phyloP scores from a whole-genome alignment of 352 stramenopile genomes.

The Pythium utonaiense region DNA sequence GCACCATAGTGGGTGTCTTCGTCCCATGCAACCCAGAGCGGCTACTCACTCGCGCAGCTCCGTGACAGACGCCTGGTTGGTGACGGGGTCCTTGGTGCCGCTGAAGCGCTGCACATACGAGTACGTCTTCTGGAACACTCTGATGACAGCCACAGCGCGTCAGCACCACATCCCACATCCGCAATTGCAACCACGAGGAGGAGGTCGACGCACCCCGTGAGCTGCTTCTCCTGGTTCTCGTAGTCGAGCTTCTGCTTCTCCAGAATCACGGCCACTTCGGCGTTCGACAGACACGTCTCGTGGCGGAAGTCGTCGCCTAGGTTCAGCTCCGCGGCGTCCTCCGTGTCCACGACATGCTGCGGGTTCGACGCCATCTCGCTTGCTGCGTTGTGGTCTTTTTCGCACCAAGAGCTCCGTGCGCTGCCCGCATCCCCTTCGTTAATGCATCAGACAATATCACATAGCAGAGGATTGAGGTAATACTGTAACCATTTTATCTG shows the following conservation, averaged over 20 bases:
- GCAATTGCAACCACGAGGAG: too few relatives aligned
- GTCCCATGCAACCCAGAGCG: neutral
- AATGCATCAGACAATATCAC: neutral
- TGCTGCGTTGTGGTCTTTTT: constrained; percentile 1
- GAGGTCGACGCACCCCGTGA: constrained; percentile 80
- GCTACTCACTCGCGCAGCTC: constrained; percentile 80
- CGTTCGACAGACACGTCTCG: constrained; percentile 88
- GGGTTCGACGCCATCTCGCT: constrained; percentile 68
- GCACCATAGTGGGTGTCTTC: neutral
- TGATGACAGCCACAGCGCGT: constrained; percentile 17
- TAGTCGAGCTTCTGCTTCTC: constrained; percentile 90
- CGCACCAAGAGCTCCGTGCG: neutral
- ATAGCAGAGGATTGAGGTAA: neutral
- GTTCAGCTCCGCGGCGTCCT: constrained; percentile 88
- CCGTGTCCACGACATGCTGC: constrained; percentile 87
- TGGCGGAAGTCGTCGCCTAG: constrained; percentile 87
- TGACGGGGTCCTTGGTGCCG: constrained; percentile 88
- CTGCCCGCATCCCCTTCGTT: neutral
- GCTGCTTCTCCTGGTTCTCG: constrained; percentile 89
- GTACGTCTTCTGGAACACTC: constrained; percentile 90
- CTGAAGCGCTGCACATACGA: constrained; percentile 90
- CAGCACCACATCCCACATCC: too few relatives aligned
- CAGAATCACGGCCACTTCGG: constrained; percentile 86
- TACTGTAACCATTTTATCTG: constrained; percentile 3
- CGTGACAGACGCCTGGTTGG: constrained; percentile 87